phyloP scores from a whole-genome alignment of 441 rosid genomes.

The Capsella rubella region DNA sequence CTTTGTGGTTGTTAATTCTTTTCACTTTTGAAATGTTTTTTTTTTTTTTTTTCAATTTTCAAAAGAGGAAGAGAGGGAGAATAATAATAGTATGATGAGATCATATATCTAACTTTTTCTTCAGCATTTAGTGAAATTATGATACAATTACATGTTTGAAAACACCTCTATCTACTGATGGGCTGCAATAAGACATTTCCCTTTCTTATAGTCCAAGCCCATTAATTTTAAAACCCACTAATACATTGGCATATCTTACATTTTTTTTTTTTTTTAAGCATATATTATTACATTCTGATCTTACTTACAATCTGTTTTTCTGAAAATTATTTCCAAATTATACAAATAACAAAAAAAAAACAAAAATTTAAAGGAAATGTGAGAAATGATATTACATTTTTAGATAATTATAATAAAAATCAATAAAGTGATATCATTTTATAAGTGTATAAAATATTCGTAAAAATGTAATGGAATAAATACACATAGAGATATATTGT shows the following conservation, averaged over 20 bases:
- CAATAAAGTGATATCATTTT: too few species aligned
- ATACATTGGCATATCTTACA: not conserved
- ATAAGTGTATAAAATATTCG: not conserved
- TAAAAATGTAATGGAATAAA: not conserved
- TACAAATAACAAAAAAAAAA: too few species aligned
- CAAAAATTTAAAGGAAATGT: too few species aligned
- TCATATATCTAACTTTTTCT: conserved; percentile 1
- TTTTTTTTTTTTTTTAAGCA: too few species aligned
- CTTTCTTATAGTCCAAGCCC: not conserved
- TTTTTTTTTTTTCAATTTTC: not conserved
- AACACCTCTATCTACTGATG: not conserved
- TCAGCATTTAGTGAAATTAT: not conserved
- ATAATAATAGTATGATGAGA: not conserved
- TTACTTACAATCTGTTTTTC: too few species aligned
- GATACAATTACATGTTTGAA: conserved; percentile 1
- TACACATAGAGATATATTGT: not conserved
- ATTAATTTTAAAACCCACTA: not conserved
- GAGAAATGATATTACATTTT: too few species aligned
- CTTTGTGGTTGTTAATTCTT: conserved; percentile 2
- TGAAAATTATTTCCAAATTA: too few species aligned
- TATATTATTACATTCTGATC: too few species aligned
- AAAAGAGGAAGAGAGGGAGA: conserved; percentile 19
- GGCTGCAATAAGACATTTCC: not conserved
- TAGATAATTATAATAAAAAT: too few species aligned
- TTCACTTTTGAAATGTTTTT: not conserved